Base-by-base conservation (phyloP, 1,284 basidiomycete genomes). In the Ceraceosorus guamensis region DNA sequence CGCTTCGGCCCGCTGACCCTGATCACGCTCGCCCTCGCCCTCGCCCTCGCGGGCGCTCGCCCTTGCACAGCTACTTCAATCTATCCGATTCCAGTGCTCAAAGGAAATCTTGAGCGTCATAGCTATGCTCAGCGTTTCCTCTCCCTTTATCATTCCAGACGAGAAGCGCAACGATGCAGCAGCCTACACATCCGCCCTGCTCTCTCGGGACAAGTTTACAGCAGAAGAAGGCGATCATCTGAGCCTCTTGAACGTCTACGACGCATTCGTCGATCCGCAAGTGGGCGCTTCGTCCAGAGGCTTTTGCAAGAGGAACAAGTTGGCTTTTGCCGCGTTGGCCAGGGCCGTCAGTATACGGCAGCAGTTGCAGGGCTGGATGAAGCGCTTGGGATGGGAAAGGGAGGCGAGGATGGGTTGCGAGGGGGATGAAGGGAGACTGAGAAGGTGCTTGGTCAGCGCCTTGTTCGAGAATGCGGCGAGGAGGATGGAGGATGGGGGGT, bases 211-310 rank as follows among this genome's bases (percentile, higher is more conserved):
- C 53, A 93, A 95, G 71, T 98, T 98, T 69, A 93, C 90, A 0
- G 91, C 91, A 0, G 89, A 95, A 77, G 92, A 99, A 83, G 95
- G 95, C 64, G 92, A 97, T 72, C 89, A 93, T 74, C 79, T 96
- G 5, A 96, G 91, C 1, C 79, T 92, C 5, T 76, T 96, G 30
- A 97, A 96, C 76, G 89, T 90, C 3, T 98, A 91, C 79, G 93
- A 95, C 67, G 90, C 89, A 0, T 99, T 98, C 76, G 81, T 83
- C 24, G 83, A 71, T 50, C 53, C 61, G 24, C 60, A 81, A 68
- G 87, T 87, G 66, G 93, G 92, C 0, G 82, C 82, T 34, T 86
- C 87, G 2, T 80, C 81, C 82, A 86, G 87, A 0, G 83, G 84
- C 6, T 98, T 93, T 92, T 95, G 91, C 76, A 88, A 88, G 64